Conservation (phyloP, 2,329 filamentous ascomycete genomes). For the Daldinia sp. region DNA sequence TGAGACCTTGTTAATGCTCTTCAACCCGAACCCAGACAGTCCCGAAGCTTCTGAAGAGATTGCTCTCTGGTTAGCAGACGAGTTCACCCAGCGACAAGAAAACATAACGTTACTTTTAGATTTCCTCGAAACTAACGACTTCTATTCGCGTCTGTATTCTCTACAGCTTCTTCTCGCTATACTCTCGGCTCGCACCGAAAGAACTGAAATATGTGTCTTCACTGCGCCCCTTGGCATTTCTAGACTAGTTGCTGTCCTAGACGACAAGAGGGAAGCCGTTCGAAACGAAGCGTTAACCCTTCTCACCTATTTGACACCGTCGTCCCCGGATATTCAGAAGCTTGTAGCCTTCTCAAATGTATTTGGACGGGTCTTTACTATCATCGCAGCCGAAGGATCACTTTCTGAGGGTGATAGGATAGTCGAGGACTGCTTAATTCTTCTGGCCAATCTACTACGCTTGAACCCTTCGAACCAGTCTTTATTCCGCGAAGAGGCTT, state of each 20-base stretch:
- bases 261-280: conserved; percentile 87
- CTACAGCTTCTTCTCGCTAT: conserved; percentile 91
- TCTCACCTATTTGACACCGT: conserved; percentile 87
- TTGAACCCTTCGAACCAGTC: conserved; percentile 93
- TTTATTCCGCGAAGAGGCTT: conserved; percentile 91
- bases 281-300: conserved; percentile 90
- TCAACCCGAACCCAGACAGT: conserved; percentile 77
- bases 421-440: conserved; percentile 91
- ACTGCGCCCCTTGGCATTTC: conserved; percentile 90
- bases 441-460: conserved; percentile 88
- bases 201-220: conserved; percentile 94
- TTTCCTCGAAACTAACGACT: conserved; percentile 87
- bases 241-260: conserved; percentile 83
- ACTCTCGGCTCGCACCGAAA: conserved; percentile 84
- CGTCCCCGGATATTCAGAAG: conserved; percentile 90
- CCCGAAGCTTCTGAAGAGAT: conserved; percentile 97
- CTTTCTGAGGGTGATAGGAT: conserved; percentile 85
- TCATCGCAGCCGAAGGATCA: conserved; percentile 85
- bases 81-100: conserved; percentile 97
- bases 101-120: conserved; percentile 93
- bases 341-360: conserved; percentile 95
- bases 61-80: conserved; percentile 93
- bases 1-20: conserved; percentile 95
- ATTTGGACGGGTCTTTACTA: conserved; percentile 85
- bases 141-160: conserved; percentile 91